Conservation (phyloP, 1,284 basidiomycete genomes). For the Exobasidium rhododendri region DNA sequence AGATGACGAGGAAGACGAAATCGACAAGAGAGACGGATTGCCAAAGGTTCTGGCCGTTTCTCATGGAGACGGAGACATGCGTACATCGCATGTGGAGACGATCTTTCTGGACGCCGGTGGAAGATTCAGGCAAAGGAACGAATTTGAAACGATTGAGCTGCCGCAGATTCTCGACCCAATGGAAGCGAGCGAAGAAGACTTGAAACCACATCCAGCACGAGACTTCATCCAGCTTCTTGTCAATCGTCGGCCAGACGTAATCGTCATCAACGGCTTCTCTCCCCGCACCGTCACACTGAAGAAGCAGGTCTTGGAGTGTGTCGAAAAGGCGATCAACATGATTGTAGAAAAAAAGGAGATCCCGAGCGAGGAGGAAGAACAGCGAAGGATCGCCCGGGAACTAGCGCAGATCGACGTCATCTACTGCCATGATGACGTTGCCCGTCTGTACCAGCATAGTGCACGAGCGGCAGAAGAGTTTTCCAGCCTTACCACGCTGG, state of each 20-base stretch:
- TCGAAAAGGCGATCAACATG: constrained; percentile 59
- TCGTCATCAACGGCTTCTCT: constrained; percentile 74
- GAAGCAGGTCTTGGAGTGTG: constrained; percentile 62
- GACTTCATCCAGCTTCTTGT: constrained; percentile 79
- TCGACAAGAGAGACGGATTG: constrained; percentile 66
- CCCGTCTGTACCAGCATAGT: constrained; percentile 88
- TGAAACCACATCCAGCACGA: constrained; percentile 31
- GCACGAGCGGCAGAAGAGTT: constrained; percentile 82
- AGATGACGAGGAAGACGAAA: constrained; percentile 32
- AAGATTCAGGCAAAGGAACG: constrained; percentile 79
- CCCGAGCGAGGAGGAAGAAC: constrained; percentile 22
- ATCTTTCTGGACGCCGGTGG: constrained; percentile 85
- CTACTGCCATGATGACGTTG: constrained; percentile 85
- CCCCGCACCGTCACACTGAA: constrained; percentile 71
- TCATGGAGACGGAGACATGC: constrained; percentile 89
- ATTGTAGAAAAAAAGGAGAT: constrained; percentile 37
- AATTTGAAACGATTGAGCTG: constrained; percentile 67
- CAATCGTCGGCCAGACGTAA: constrained; percentile 78
- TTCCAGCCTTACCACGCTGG: constrained; percentile 71
- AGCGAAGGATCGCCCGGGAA: not conserved
- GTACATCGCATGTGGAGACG: constrained; percentile 79
- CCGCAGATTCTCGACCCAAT: constrained; percentile 19
- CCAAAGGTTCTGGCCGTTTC: constrained; percentile 87
- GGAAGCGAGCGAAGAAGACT: constrained; percentile 21
- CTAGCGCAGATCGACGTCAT: constrained; percentile 60